Conservation (phyloP, 371 early-diverging fungal genomes). For the Zopfochytrium polystomum region DNA sequence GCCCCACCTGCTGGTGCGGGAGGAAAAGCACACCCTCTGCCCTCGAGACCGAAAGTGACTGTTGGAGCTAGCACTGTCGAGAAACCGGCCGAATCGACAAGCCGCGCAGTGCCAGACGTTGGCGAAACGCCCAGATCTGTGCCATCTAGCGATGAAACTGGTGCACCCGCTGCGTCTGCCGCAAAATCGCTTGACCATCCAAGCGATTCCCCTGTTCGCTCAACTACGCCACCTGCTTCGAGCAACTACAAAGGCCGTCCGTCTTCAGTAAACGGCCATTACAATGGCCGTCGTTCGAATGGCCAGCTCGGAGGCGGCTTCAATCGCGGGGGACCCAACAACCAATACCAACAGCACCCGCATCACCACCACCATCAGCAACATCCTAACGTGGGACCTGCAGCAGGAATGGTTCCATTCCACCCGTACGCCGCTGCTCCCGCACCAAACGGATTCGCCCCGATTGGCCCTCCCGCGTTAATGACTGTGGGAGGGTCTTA, state of each 20-base stretch:
- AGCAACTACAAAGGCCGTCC: no score
- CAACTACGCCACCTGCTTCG: not conserved
- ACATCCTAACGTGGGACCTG: not conserved
- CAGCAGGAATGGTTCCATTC: conserved; percentile 1
- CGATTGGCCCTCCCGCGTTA: no score
- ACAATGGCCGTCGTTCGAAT: not conserved
- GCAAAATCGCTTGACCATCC: not conserved
- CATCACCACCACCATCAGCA: conserved; percentile 7
- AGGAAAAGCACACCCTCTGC: no score
- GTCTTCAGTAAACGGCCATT: not conserved
- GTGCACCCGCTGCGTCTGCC: not conserved
- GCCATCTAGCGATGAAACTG: not conserved
- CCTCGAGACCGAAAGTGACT: no score
- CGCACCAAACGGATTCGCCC: no score
- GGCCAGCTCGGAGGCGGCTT: not conserved
- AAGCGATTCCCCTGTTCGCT: not conserved
- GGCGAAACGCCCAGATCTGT: no score
- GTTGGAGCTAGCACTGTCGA: no score
- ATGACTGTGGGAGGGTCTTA: no score
- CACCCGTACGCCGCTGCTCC: not conserved
- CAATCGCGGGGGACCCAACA: not conserved
- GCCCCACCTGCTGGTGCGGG: no score
- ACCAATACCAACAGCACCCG: no score
- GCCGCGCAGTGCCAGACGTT: no score
- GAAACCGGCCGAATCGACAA: no score